Evolutionary conservation across 2,329 filamentous ascomycete genomes (phyloP), one percentile per base, ranked within the genome.

Genomic region (Aureobasidium sp.): DNA sequence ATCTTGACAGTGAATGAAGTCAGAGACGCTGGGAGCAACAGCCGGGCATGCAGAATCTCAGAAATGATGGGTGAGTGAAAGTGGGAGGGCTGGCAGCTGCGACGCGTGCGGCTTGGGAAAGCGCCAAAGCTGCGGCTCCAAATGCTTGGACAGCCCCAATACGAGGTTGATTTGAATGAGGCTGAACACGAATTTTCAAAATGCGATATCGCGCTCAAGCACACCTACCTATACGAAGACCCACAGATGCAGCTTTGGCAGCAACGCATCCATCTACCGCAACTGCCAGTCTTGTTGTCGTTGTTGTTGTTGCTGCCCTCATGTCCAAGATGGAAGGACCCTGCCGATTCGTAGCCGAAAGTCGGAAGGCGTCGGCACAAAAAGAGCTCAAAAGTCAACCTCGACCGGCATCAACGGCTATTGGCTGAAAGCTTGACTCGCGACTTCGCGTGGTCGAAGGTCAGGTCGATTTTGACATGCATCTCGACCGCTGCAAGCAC

Each of bases 301-400:
- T n/a, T 39, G 24, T 13, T 32, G 36, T 3, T 46, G 37, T 27
- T 44, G 27, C 1, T 20, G 9, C 10, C 15, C 37, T 32, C 26
- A 10, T 10, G 26, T 29, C 37, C 53, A 57, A 57, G 53, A 57
- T 39, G 53, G 53, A 24, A 44, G n/a, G n/a, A 8, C 27, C 17
- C 24, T 57, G 39, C 53, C 53, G 53, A 57, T 4, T 46, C 41
- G 53, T 44, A 57, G 53, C 53, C 53, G 53, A 57, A 57, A 46
- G n/a, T 26, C 53, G 53, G 53, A 29, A 57, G n/a, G 46, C 34
- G 29, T 59, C 32, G 55, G 53, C 41, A 46, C 29, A 41, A 17
- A 48, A 47, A 34, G 39, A 20, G 17, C 52, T 46, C n/a, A 39
- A 52, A 37, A 57, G 29, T 36, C 15, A 57, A 44, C 27, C 39